Percentiles rank a stretch among this genome's conserved stretches.
phyloP scores from a whole-genome alignment of 805 yeast species.

The Candida endomychidarum region DNA sequence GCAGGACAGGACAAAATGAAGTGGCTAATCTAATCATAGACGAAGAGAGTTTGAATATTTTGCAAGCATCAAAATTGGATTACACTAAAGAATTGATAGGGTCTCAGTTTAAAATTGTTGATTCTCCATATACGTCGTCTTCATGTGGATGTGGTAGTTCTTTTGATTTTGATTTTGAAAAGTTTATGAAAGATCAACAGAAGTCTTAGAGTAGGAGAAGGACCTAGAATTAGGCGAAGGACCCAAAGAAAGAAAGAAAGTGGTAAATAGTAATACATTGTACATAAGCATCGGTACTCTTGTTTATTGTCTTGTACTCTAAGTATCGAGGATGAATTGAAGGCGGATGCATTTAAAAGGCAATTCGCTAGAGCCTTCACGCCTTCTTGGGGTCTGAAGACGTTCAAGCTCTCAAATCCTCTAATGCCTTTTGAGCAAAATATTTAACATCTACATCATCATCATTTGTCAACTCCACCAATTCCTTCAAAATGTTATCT shows the following conservation, averaged over 20 bases:
- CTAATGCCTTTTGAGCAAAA: slow-evolving; percentile 66
- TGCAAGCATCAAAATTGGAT: slow-evolving; percentile 84
- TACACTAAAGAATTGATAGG: slow-evolving; percentile 93
- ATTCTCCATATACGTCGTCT: slow-evolving; percentile 77
- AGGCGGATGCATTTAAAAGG: too few relatives aligned
- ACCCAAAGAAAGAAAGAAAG: too few relatives aligned
- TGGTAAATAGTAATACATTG: background rate
- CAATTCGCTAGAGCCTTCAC: too few relatives aligned
- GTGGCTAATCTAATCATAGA: slow-evolving; percentile 73
- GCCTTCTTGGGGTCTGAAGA: too few relatives aligned
- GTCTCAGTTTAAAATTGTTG: slow-evolving; percentile 86
- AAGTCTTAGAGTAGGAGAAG: too few relatives aligned
- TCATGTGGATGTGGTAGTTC: slow-evolving; percentile 49
- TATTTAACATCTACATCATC: slow-evolving; percentile 86
- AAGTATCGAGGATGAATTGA: background rate
- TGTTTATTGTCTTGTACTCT: slow-evolving; percentile 4
- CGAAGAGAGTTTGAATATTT: slow-evolving; percentile 71
- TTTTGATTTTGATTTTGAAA: slow-evolving; percentile 49
- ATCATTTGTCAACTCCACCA: slow-evolving; percentile 67
- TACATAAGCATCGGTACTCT: slow-evolving; percentile 2
- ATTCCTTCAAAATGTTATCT: slow-evolving; percentile 58
- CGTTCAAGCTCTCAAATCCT: slow-evolving; percentile 10
- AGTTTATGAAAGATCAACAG: slow-evolving; percentile 28
- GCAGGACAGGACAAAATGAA: slow-evolving; percentile 53
- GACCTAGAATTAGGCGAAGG: too few relatives aligned